These are phyloP conservation scores for Acacia pycnantha DNA, from an alignment of 331 rosid species.

Conservation along the genomic window DNA sequence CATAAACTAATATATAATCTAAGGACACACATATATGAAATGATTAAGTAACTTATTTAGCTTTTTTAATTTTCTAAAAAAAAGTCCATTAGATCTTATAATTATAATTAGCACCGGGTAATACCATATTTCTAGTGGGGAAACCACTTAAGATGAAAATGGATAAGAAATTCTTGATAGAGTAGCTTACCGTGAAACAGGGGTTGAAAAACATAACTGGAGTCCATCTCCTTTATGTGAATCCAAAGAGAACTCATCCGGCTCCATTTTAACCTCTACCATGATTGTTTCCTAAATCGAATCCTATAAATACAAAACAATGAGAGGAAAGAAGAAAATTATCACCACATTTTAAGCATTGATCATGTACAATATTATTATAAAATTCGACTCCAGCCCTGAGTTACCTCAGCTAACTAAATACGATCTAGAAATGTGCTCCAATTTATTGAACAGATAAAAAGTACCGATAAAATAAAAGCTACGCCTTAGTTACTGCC, in stretches of 20 bases:
- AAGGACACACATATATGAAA: too few species aligned
- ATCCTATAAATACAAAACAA: background rate
- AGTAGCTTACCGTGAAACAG: constrained; percentile 34
- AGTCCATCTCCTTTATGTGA: constrained; percentile 23
- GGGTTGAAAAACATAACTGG: constrained; percentile 25
- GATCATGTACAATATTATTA: background rate
- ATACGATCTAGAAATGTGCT: background rate
- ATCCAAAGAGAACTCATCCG: constrained; percentile 25
- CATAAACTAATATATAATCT: too few species aligned
- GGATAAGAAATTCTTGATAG: background rate
- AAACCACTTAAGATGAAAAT: background rate
- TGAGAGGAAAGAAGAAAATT: background rate
- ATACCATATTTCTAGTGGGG: background rate
- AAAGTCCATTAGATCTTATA: too few species aligned
- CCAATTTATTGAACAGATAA: too few species aligned
- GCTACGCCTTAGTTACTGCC: background rate
- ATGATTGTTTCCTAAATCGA: constrained; percentile 15
- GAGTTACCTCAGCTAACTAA: background rate
- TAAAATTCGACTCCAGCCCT: background rate
- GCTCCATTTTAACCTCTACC: constrained; percentile 32
- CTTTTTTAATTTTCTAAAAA: too few species aligned
- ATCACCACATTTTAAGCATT: constrained; percentile 13
- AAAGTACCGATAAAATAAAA: too few species aligned
- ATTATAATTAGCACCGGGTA: too few species aligned
- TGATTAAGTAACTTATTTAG: too few species aligned